Evolutionary conservation across 768 basidiomycete genomes (phyloP).

Genomic region (Sarcodon sp.): DNA sequence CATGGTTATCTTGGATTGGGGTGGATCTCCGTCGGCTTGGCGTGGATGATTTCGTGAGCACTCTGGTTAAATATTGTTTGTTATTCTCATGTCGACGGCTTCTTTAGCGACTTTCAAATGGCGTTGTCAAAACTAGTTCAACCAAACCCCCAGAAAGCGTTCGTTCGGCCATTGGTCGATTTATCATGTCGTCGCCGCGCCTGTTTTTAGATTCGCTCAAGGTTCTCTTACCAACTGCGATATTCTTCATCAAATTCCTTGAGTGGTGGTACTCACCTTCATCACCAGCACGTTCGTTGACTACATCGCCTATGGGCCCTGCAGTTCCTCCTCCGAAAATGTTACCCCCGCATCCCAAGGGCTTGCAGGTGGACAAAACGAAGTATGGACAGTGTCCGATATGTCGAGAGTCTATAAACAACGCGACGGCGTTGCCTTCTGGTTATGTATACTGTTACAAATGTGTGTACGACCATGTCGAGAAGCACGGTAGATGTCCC

Average conservation of each 20-base stretch:
- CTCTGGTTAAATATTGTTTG: not conserved
- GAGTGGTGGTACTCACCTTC: constrained; percentile 99
- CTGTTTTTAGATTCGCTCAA: constrained; percentile 67
- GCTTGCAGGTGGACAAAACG: constrained; percentile 45
- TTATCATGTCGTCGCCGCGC: constrained; percentile 42
- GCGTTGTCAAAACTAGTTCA: too few relatives aligned
- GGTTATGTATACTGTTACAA: constrained; percentile 95
- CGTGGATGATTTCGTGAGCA: constrained; percentile 64
- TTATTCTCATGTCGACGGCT: not conserved
- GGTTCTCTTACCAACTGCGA: constrained; percentile 71
- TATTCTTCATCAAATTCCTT: constrained; percentile 92
- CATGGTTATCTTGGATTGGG: constrained; percentile 83
- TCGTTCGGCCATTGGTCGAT: constrained; percentile 2
- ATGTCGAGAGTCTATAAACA: constrained; percentile 59
- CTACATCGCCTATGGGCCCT: constrained; percentile 48
- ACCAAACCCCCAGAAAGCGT: too few relatives aligned
- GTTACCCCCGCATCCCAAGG: constrained; percentile 62
- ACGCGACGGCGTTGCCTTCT: constrained; percentile 83
- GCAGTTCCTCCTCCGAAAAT: constrained; percentile 67
- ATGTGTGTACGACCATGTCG: constrained; percentile 77
- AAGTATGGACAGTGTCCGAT: constrained; percentile 80
- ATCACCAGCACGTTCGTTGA: constrained; percentile 70
- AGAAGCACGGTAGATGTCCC: constrained; percentile 70
- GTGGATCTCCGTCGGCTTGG: constrained; percentile 72
- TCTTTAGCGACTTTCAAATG: too few relatives aligned